phyloP scores from a whole-genome alignment of 2,329 filamentous ascomycete genomes.

The Colletotrichum sp. region DNA sequence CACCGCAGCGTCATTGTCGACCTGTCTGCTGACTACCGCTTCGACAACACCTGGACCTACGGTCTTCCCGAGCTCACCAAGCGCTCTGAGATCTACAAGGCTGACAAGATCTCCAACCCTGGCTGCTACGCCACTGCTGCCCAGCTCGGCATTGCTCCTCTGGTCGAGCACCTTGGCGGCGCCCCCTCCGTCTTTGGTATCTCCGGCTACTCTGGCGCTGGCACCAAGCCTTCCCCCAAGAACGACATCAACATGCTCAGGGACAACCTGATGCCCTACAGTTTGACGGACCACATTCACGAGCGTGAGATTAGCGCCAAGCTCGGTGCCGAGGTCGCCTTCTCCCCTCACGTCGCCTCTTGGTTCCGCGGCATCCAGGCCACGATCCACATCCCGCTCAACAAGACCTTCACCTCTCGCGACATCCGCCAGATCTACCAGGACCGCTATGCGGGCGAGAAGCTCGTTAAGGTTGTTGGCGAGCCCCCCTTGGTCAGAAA shows the following conservation, averaged over 20 bases:
- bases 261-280: conserved; percentile 91
- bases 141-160: conserved; percentile 84
- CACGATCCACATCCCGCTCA: conserved; percentile 88
- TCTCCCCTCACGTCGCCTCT: conserved; percentile 92
- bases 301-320: conserved; percentile 87
- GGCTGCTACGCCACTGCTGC: conserved; percentile 96
- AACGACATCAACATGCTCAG: conserved; percentile 85
- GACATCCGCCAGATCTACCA: conserved; percentile 96
- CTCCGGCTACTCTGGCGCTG: conserved; percentile 92
- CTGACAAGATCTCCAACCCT: conserved; percentile 87
- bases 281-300: conserved; percentile 91
- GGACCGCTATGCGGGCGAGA: conserved; percentile 94
- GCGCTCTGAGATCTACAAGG: conserved; percentile 75
- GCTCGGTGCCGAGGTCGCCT: conserved; percentile 75
- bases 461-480: conserved; percentile 89
- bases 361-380: conserved; percentile 98
- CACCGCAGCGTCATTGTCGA: conserved; percentile 83
- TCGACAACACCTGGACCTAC: conserved; percentile 85
- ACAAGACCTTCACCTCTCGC: conserved; percentile 84
- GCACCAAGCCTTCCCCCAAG: conserved; percentile 92
- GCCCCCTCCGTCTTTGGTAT: conserved; percentile 88
- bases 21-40: conserved; percentile 95
- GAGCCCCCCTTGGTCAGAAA: conserved; percentile 84
- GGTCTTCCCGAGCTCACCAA: conserved; percentile 85
- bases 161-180: conserved; percentile 77